These are phyloP conservation scores for Crithidia thermophila DNA, from an alignment of 208 protist species.

Conservation along the genomic window DNA sequence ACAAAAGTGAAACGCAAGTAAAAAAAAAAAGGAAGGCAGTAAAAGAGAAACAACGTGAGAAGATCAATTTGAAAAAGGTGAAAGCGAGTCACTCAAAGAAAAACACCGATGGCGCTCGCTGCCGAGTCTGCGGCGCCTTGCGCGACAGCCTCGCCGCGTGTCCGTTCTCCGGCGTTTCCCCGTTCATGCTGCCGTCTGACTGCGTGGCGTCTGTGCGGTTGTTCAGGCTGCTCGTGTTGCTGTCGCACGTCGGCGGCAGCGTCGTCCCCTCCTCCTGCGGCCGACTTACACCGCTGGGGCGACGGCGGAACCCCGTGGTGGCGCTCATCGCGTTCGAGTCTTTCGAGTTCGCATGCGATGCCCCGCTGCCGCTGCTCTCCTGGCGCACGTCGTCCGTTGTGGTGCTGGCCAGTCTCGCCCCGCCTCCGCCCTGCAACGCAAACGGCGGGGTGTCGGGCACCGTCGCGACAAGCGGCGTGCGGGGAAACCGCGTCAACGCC, in stretches of 20 bases:
- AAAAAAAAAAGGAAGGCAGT: conserved; percentile 2
- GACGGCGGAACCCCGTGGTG: neutral
- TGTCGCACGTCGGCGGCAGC: neutral
- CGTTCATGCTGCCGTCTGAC: conserved; percentile 2
- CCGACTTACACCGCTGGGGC: neutral
- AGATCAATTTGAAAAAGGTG: conserved; percentile 2
- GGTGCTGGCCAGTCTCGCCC: neutral
- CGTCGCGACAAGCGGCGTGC: neutral
- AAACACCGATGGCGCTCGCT: conserved; percentile 8
- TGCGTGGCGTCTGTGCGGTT: conserved; percentile 1
- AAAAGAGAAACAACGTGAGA: conserved; percentile 5
- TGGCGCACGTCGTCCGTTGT: neutral
- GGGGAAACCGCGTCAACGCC: conserved; percentile 8
- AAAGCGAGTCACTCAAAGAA: neutral
- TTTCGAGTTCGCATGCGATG: neutral
- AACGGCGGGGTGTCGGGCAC: neutral
- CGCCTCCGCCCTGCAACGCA: neutral
- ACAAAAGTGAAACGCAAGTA: neutral
- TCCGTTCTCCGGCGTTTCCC: neutral
- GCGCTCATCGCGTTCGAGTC: neutral
- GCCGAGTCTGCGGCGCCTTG: conserved; percentile 2
- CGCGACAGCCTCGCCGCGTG: neutral
- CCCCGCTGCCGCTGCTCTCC: conserved; percentile 1
- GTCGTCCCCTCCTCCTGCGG: neutral
- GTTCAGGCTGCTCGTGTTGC: conserved; percentile 12